phyloP scores from a whole-genome alignment of 805 yeast species.

The Kuraishia floccosa region DNA sequence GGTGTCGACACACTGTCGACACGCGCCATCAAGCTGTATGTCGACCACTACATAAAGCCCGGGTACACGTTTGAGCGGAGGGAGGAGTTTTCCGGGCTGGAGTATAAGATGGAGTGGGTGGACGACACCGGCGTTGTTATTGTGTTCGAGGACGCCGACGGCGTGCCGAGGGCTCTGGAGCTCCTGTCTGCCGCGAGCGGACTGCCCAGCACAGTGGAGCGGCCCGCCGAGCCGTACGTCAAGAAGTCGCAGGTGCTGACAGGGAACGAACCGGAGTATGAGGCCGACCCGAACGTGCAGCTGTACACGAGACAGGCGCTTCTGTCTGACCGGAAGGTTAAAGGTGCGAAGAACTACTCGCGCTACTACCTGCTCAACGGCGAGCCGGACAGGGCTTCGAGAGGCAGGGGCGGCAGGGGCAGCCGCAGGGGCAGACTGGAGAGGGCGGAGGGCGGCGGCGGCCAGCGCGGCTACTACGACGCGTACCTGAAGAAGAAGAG shows the following conservation, averaged over 20 bases:
- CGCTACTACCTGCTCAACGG: slow-evolving; percentile 62
- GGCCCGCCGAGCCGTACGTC: slow-evolving; percentile 17
- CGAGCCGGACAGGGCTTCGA: slow-evolving; percentile 40
- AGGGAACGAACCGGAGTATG: slow-evolving; percentile 2
- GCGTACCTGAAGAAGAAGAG: slow-evolving; percentile 4
- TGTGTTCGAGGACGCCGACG: slow-evolving; percentile 29
- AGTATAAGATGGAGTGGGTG: slow-evolving; percentile 50
- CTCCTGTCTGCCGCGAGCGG: slow-evolving; percentile 10
- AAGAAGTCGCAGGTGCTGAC: no score
- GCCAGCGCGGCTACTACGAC: slow-evolving; percentile 5
- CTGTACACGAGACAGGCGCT: slow-evolving; percentile 38
- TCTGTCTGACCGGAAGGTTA: slow-evolving; percentile 42
- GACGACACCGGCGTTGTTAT: slow-evolving; percentile 49
- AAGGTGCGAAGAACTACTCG: slow-evolving; percentile 45
- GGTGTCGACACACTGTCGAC: slow-evolving; percentile 62
- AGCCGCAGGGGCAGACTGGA: not conserved
- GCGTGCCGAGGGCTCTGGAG: slow-evolving; percentile 9
- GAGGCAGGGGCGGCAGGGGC: slow-evolving; percentile 8
- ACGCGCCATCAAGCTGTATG: slow-evolving; percentile 41
- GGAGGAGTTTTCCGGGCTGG: slow-evolving; percentile 14
- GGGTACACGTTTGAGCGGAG: slow-evolving; percentile 14
- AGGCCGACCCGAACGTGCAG: slow-evolving; percentile 19
- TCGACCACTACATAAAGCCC: slow-evolving; percentile 32
- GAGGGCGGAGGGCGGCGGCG: slow-evolving; percentile 2
- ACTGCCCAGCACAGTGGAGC: slow-evolving; percentile 18